A percentile compares a stretch with the other conserved stretches of the same genome.
phyloP scores from a whole-genome alignment of 345 rosid species.

The Viola odorata region DNA sequence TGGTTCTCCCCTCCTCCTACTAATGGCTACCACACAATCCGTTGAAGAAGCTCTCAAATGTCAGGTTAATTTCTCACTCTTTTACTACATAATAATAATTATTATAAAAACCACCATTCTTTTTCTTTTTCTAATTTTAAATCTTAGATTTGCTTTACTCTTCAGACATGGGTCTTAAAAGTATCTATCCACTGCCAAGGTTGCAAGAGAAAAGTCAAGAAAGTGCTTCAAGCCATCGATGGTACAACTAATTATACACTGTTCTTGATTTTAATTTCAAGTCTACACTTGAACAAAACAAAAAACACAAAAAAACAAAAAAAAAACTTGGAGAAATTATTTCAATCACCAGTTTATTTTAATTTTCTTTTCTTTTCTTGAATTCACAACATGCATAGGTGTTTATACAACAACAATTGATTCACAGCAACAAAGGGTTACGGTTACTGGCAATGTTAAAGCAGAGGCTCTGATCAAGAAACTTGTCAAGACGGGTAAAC shows the following conservation, averaged over 20 bases:
- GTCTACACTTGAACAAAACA: too few species aligned
- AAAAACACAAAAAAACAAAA: neutral
- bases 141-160: neutral
- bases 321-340: too few species aligned
- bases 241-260: slow-evolving; percentile 9
- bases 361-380: too few species aligned
- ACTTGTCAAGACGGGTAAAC: slow-evolving; percentile 18
- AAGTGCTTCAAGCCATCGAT: slow-evolving; percentile 18
- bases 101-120: neutral
- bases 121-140: neutral
- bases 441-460: slow-evolving; percentile 23
- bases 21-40: slow-evolving; percentile 10
- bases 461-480: slow-evolving; percentile 22
- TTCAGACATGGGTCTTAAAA: slow-evolving; percentile 24
- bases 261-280: too few species aligned
- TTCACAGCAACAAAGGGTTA: slow-evolving; percentile 19
- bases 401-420: slow-evolving; percentile 24
- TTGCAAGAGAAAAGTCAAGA: slow-evolving; percentile 26
- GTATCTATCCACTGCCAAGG: slow-evolving; percentile 32
- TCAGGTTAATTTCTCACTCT: neutral
- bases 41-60: slow-evolving; percentile 14
- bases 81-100: neutral
- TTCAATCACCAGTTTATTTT: neutral
- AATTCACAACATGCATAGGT: slow-evolving; percentile 5
- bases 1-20: neutral